Percentiles rank a stretch among this genome's conserved stretches.
phyloP scores from a whole-genome alignment of 2,329 filamentous ascomycete genomes.

The Shiraia sp. region DNA sequence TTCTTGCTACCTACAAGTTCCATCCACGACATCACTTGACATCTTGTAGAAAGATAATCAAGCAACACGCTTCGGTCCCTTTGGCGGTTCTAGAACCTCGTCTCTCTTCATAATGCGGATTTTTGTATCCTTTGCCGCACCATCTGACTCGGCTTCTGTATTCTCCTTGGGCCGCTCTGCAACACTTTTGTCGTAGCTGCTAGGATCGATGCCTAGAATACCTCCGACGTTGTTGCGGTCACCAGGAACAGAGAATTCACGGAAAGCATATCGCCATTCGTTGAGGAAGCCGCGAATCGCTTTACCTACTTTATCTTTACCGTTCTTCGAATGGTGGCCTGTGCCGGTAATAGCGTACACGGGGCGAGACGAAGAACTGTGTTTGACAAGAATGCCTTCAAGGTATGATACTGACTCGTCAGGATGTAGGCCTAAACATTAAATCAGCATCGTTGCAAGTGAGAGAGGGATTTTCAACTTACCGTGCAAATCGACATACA shows the following conservation, averaged over 20 bases:
- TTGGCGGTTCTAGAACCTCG: constrained; percentile 41
- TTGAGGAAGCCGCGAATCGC: constrained; percentile 88
- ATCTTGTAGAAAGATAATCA: constrained; percentile 10
- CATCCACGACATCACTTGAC: neutral
- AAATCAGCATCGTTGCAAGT: constrained; percentile 8
- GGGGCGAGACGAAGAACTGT: constrained; percentile 70
- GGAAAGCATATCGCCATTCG: constrained; percentile 93
- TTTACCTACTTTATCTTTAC: constrained; percentile 97
- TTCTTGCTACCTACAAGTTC: constrained; percentile 31
- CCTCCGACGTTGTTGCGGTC: constrained; percentile 80
- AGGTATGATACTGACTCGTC: constrained; percentile 96
- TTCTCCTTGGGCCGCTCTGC: constrained; percentile 40
- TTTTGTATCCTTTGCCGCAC: constrained; percentile 38
- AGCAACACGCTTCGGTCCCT: constrained; percentile 39
- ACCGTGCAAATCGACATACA: constrained; percentile 92
- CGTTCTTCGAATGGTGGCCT: constrained; percentile 96
- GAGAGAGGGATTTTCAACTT: constrained; percentile 9
- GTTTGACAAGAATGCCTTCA: constrained; percentile 83
- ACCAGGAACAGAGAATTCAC: constrained; percentile 95
- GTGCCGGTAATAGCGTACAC: constrained; percentile 97
- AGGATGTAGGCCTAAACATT: constrained; percentile 73
- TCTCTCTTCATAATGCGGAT: constrained; percentile 46
- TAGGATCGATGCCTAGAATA: constrained; percentile 66
- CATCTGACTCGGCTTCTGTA: constrained; percentile 30
- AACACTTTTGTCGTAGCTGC: constrained; percentile 58